Evolutionary conservation across 495 filamentous ascomycete species (phyloP), one percentile per base, ranked within the genome.

Genomic region (Lineolata rhizophorae): DNA sequence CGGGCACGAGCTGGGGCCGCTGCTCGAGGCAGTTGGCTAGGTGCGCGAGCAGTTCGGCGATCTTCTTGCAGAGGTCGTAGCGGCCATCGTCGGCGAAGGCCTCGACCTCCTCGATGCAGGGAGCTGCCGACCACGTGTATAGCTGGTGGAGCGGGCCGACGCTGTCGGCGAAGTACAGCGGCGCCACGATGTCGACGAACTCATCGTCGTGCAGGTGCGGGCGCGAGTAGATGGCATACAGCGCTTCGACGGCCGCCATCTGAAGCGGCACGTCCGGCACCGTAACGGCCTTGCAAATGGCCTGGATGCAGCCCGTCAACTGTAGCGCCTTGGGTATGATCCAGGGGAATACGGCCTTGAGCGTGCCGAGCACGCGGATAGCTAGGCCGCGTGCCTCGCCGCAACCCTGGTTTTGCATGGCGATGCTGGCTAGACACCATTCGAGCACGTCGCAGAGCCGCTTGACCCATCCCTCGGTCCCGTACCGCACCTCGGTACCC

Each of bases 61-160:
- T 67, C 54, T 84, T 92, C 56, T 94, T 94, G 14, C 75, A 70
- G 40, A 95, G 69, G 20, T 77, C 64, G 47, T 97, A 95, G n/a
- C n/a, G n/a, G n/a, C n/a, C n/a, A n/a, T n/a, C n/a, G n/a, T n/a
- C n/a, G n/a, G n/a, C n/a, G n/a, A n/a, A n/a, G n/a, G n/a, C n/a
- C 48, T 81, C 85, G 37, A 80, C 75, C 35, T 94, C 82, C 44
- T 92, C 79, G 18, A 84, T 65, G 44, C n/a, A n/a, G n/a, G n/a
- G n/a, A n/a, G n/a, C n/a, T n/a, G n/a, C n/a, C n/a, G n/a, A n/a
- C n/a, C n/a, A n/a, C n/a, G n/a, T n/a, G n/a, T n/a, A n/a, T n/a
- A n/a, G n/a, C n/a, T n/a, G n/a, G n/a, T n/a, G 64, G 32, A 84
- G 65, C n/a, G 90, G 60, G 17, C 60, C 58, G 22, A 92, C 61